Percentiles rank a stretch among this genome's conserved stretches.
Evolutionary conservation across 768 basidiomycete genomes (phyloP).

Genomic region (Termitomyces sp.): DNA sequence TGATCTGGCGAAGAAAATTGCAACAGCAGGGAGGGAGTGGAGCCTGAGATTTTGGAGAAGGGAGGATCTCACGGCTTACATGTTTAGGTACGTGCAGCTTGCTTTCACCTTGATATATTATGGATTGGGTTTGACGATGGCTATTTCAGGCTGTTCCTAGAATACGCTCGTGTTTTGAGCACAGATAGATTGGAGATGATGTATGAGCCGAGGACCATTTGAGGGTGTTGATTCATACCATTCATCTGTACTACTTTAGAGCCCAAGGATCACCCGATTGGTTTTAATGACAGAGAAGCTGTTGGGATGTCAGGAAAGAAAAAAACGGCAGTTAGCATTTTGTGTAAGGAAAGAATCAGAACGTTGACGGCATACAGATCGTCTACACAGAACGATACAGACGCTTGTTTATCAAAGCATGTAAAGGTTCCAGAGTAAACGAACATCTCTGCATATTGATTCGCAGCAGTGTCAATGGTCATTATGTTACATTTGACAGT

Average conservation of each 20-base stretch:
- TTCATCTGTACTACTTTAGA: not conserved
- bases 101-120: not conserved
- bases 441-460: not conserved
- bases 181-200: constrained; percentile 38
- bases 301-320: not conserved
- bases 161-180: constrained; percentile 49
- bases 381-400: not conserved
- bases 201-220: constrained; percentile 10
- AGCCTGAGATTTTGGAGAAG: constrained; percentile 51
- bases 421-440: not conserved
- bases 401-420: not conserved
- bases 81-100: constrained; percentile 38
- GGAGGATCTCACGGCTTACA: constrained; percentile 55
- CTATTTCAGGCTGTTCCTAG: constrained; percentile 39
- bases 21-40: constrained; percentile 51
- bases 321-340: not conserved
- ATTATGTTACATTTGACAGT: not conserved
- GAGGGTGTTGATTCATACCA: not conserved
- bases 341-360: not conserved
- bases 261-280: not conserved
- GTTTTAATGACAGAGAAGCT: not conserved
- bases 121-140: not conserved
- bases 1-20: constrained; percentile 51
- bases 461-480: not conserved
- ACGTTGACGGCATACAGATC: not conserved